Evolutionary conservation across 2,329 filamentous ascomycete species (phyloP), one percentile per base, ranked within the genome.

Genomic region (Paraphoma chrysanthemicola): DNA sequence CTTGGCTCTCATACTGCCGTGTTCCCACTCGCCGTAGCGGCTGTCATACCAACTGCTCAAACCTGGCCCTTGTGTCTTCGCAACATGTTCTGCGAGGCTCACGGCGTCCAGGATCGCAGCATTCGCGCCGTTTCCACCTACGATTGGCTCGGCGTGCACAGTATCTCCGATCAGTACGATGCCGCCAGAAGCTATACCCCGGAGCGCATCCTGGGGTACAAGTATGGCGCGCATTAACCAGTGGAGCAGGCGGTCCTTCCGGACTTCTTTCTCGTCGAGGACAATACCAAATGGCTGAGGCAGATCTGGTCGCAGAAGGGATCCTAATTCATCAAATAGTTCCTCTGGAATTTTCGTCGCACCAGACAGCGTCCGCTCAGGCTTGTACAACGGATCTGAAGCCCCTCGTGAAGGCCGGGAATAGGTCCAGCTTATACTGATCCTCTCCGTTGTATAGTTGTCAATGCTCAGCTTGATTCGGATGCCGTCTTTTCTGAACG

Each of bases 191-290:
- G 7, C 48, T 1, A 73, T 50, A 5, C 59, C 47, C 17, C 68
- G 50, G 6, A 77, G 56, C 1, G 73, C 62, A 14, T 55, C 18
- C 12, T 57, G 48, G 0, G 62, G 41, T 1, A 70, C 53, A 1
- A 66, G 56, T 2, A 69, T 44, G 2, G 64, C 75, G 11, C 79
- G 72, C 79, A 80, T 80, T 12, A 80, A 62, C 77, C 78, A 80
- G 47, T 78, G 73, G 43, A 79, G 53, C 4, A 77, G 51, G 10
- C 76, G 63, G 38, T 80, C 78, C 2, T 65, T 51, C 5, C 62
- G 63, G 56, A 80, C 58, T 8, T 60, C 66, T 6, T 69, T 57
- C 6, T 54, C 51, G 17, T 77, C 55, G 29, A 80, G 79, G 2
- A 78, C 59, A 0, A 67, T 57, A 7, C 56, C 45, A 48, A 77